Evolutionary conservation across 1,139 yeast species (phyloP), one percentile per base, ranked within the genome.

Genomic region (Nakaseomyces bracarensis): DNA sequence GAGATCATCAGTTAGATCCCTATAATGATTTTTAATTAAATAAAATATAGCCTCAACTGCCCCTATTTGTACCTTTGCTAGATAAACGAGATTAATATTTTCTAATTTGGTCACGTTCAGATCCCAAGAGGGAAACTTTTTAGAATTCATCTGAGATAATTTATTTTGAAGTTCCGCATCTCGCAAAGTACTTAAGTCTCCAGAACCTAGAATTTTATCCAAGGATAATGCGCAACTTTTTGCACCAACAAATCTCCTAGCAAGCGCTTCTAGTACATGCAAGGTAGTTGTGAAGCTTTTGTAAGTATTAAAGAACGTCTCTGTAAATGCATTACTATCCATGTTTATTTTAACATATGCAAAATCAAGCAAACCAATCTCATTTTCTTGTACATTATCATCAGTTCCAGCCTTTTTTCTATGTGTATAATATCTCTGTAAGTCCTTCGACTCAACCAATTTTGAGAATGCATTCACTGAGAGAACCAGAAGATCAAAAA

Each of bases 41-140:
- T 81, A 74, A 40, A 79, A 74, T 45, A 86, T 68, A 1, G 87
- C 85, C 57, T 85, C 94, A 48, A 87, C 67, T 35, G 87, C 78
- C 40, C 94, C 94, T 42, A 82, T 72, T 56, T 87, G 95, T 43
- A 87, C 83, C 57, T 81, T 73, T 51, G 79, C 72, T 59, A 78
- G 69, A 65, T 73, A 67, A 55, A 76, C 25, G 3, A 39, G 39
- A 44, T 75, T 75, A 19, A 69, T 50, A 2, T 61, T 57, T 3
- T 61, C 59, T 19, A 61, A 57, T 29, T 57, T 49, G 3, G 45
- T 43, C 6, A 64, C 52, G 11, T 57, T 50, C 2, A 55, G 46
- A 38, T 65, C 68, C 89, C 89, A 82, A 14, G 61, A 60, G 4
- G 70, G 69, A 43, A 65, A 62, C 4, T 48, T 47, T 4, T 48